phyloP scores from a whole-genome alignment of 768 basidiomycete species.

The Gymnopilus junonius region DNA sequence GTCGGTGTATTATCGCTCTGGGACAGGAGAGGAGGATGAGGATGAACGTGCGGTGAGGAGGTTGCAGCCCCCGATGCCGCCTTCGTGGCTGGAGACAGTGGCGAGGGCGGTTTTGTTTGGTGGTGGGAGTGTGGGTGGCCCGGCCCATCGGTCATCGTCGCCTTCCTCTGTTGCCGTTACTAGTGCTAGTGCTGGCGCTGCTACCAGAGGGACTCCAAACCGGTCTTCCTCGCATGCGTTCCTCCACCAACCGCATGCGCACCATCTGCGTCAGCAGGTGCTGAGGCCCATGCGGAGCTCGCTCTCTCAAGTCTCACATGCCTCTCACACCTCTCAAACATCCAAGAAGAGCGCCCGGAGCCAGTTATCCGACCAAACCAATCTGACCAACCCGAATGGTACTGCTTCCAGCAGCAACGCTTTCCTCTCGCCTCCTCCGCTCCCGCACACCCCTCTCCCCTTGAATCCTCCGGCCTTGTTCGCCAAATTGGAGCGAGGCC shows the following conservation, averaged over 20 bases:
- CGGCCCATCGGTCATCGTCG: conserved; percentile 21
- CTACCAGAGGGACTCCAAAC: no score
- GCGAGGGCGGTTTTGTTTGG: conserved; percentile 66
- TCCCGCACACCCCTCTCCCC: conserved; percentile 6
- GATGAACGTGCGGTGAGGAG: conserved; percentile 11
- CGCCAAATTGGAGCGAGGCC: conserved; percentile 36
- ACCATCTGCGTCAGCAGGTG: conserved; percentile 7
- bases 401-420: neutral
- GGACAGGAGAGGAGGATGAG: conserved; percentile 35
- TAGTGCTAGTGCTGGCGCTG: no score
- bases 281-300: conserved; percentile 44
- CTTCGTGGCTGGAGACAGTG: conserved; percentile 75
- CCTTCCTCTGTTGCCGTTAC: conserved; percentile 6
- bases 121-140: conserved; percentile 50
- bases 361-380: conserved; percentile 42
- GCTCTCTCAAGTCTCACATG: conserved; percentile 37
- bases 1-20: conserved; percentile 15
- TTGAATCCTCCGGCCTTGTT: conserved; percentile 43
- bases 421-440: neutral
- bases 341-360: conserved; percentile 18
- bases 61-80: conserved; percentile 50
- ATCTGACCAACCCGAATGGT: conserved; percentile 21
- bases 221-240: no score
- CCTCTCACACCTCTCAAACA: conserved; percentile 16
- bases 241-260: no score